phyloP scores from a whole-genome alignment of 306 rosid species.

The Neltuma alba region DNA sequence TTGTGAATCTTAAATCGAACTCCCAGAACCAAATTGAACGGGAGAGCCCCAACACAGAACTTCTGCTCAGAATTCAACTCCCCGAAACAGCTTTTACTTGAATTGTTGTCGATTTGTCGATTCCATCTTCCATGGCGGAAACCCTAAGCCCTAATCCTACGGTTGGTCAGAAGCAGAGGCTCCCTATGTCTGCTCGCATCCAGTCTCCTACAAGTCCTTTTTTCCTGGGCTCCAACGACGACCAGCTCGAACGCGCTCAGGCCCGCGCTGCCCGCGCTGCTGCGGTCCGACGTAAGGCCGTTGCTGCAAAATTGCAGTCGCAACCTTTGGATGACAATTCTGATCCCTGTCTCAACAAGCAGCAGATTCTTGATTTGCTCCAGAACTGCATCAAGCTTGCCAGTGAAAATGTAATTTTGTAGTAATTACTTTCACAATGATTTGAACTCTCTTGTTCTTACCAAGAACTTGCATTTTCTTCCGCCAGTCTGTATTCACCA shows the following conservation, averaged over 20 bases:
- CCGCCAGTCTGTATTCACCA: not conserved
- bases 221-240: slow-evolving; percentile 83
- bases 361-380: slow-evolving; percentile 86
- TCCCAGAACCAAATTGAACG: not conserved
- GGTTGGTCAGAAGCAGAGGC: slow-evolving; percentile 54
- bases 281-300: slow-evolving; percentile 68
- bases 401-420: slow-evolving; percentile 75
- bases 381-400: slow-evolving; percentile 98
- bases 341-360: slow-evolving; percentile 65
- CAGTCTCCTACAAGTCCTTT: slow-evolving; percentile 92
- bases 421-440: not conserved
- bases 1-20: slow-evolving; percentile 14
- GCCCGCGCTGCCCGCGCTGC: slow-evolving; percentile 96
- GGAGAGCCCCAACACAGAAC: not conserved
- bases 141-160: slow-evolving; percentile 67
- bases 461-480: not conserved
- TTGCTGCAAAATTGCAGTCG: slow-evolving; percentile 39
- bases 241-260: slow-evolving; percentile 85
- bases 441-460: not conserved
- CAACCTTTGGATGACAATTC: slow-evolving; percentile 32
- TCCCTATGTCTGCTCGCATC: slow-evolving; percentile 67
- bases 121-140: slow-evolving; percentile 59
- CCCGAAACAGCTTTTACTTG: slow-evolving; percentile 8
- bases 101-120: not conserved
- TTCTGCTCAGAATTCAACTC: not conserved